Evolutionary conservation across 495 filamentous ascomycete species (phyloP), one percentile per base, ranked within the genome.

Genomic region (Aspergillus funiculosus): DNA sequence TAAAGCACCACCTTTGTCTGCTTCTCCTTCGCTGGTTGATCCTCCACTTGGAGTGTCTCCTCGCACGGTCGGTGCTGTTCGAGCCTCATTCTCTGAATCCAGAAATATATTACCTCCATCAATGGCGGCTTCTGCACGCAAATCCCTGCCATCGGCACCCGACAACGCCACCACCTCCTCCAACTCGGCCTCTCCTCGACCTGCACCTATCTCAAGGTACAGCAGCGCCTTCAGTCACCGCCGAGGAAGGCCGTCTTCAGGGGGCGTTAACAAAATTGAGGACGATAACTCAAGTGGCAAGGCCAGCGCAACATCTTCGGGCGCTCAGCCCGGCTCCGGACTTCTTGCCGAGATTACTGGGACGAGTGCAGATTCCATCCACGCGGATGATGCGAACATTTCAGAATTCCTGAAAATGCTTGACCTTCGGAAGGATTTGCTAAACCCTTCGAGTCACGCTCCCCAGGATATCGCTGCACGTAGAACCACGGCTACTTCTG

Each of bases 261-360:
- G 83, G 18, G 81, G 81, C 11, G 69, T 74, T 20, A 85, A 77
- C 57, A 82, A 77, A 54, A 75, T 75, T 0, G 91, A 94, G 43
- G 91, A 96, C 55, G 90, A 94, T 50, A 82, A 85, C 51, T 94
- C 87, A 51, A 94, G 88, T 60, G 92, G 91, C 35, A 90, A 84
- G 60, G 86, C 83, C 18, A 95, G 89, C 55, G 73, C 87, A 24
- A 75, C 83, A 6, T 94, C 89, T 1, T 95, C 89, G 6, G 74
- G 72, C 34, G 86, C 78, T 25, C 88, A 94, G 51, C 90, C 87
- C 11, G 88, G 89, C 15, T 95, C 89, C 18, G 89, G 86, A 8
- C 66, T 90, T 14, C 75, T 94, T 26, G 75, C 85, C 8, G 89
- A 95, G 57, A 79, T 82, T 11, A 82, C 74, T 8, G 82, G 75